Conservation (phyloP, 2,329 filamentous ascomycete genomes). For the Aureobasidium sp. region DNA sequence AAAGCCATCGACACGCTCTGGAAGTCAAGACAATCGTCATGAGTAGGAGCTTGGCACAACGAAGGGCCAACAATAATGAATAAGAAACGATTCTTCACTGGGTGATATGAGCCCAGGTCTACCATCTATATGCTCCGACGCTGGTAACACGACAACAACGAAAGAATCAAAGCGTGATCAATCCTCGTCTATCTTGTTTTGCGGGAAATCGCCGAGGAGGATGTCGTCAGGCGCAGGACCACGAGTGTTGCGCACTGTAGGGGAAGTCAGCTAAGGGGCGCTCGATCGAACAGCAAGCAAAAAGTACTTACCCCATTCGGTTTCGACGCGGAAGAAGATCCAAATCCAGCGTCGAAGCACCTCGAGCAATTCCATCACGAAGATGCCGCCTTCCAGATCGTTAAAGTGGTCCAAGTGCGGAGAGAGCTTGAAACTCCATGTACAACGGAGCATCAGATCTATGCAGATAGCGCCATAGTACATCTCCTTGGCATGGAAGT, state of each 20-base stretch:
- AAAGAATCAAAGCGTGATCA: constrained; percentile 20
- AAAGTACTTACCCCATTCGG: constrained; percentile 58
- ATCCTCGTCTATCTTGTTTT: constrained; percentile 58
- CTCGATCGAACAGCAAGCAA: background rate
- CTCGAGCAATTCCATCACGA: constrained; percentile 79
- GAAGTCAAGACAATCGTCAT: constrained; percentile 19
- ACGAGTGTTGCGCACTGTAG: constrained; percentile 46
- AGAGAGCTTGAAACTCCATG: constrained; percentile 84
- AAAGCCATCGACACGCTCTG: constrained; percentile 39
- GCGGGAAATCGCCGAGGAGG: constrained; percentile 62
- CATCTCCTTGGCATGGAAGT: constrained; percentile 62
- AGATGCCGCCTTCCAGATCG: constrained; percentile 83
- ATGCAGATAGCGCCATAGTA: constrained; percentile 78
- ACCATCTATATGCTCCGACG: constrained; percentile 14
- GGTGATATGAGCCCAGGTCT: background rate
- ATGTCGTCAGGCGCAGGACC: constrained; percentile 61
- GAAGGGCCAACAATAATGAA: background rate
- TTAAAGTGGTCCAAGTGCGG: constrained; percentile 75
- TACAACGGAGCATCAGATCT: constrained; percentile 77
- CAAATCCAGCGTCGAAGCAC: constrained; percentile 87
- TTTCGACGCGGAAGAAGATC: constrained; percentile 94
- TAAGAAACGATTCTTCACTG: background rate
- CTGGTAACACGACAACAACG: background rate
- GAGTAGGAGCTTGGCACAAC: constrained; percentile 16
- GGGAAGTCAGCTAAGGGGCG: constrained; percentile 7